These are phyloP conservation scores for Colletotrichum agaves DNA, from an alignment of 2,329 filamentous ascomycete genomes.

Conservation along the genomic window DNA sequence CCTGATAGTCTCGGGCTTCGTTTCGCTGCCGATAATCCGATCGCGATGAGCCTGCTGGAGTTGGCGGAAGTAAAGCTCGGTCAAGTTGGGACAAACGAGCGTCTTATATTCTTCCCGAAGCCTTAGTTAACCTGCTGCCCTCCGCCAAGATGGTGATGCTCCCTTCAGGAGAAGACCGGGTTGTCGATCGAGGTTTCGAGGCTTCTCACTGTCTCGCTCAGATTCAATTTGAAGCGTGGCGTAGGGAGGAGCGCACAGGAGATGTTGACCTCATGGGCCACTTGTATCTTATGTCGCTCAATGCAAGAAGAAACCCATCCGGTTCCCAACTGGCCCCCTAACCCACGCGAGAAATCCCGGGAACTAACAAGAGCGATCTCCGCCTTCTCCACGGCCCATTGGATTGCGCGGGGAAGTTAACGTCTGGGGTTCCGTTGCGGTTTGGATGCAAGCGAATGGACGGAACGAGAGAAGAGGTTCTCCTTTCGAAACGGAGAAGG, in stretches of 20 bases:
- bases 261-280: constrained; percentile 30
- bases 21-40: neutral
- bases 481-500: neutral
- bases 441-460: neutral
- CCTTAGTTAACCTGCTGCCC: neutral
- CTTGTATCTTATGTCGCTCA: constrained; percentile 3
- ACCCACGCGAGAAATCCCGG: constrained; percentile 18
- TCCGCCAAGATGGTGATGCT: constrained; percentile 24
- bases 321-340: neutral
- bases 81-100: constrained; percentile 7
- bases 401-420: constrained; percentile 28
- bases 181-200: constrained; percentile 1
- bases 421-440: constrained; percentile 44
- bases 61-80: neutral
- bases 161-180: constrained; percentile 1
- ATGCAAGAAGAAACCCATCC: constrained; percentile 14
- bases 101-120: constrained; percentile 26
- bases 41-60: neutral
- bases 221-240: constrained; percentile 29
- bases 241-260: constrained; percentile 2
- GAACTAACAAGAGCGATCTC: constrained; percentile 17
- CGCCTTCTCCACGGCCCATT: constrained; percentile 35
- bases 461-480: neutral
- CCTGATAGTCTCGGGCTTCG: neutral
- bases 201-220: constrained; percentile 36